Evolutionary conservation across 768 basidiomycete genomes (phyloP).

Genomic region (Mycena albidolilacea): DNA sequence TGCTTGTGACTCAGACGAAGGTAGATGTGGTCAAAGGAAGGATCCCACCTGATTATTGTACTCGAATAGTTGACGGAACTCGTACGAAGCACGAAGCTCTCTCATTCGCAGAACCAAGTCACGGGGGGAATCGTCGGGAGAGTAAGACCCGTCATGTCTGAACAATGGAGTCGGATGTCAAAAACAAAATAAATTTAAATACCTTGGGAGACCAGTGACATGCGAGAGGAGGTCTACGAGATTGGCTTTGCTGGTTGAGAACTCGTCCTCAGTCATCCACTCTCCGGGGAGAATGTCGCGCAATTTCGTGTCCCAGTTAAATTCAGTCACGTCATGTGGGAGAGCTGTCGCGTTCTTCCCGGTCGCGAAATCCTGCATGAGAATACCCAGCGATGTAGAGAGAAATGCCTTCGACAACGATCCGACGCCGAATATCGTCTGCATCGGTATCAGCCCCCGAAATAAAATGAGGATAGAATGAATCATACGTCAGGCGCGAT

Average conservation of each 20-base stretch:
- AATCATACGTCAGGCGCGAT: no score
- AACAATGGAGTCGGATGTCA: not conserved
- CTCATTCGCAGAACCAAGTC: not conserved
- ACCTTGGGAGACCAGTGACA: not conserved
- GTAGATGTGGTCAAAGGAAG: not conserved
- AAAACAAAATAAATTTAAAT: no score
- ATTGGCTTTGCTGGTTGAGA: conserved; percentile 54
- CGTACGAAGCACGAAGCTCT: not conserved
- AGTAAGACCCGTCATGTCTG: not conserved
- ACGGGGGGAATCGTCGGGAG: not conserved
- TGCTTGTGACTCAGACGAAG: not conserved
- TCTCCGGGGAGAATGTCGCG: conserved; percentile 54
- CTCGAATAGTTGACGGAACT: not conserved
- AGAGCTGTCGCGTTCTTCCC: conserved; percentile 53
- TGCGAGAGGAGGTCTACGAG: conserved; percentile 44
- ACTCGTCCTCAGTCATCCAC: conserved; percentile 60
- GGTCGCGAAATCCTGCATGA: conserved; percentile 52
- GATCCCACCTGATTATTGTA: not conserved
- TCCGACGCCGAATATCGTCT: conserved; percentile 55
- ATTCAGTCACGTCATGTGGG: conserved; percentile 46
- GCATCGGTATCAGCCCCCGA: no score
- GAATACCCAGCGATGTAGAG: conserved; percentile 41
- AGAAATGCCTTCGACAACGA: conserved; percentile 59
- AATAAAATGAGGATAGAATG: not conserved
- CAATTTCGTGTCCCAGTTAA: conserved; percentile 56